A percentile compares a stretch with the other conserved stretches of the same genome.
Evolutionary conservation across 2,329 filamentous ascomycete species (phyloP).

Genomic region (Canariomyces notabilis): DNA sequence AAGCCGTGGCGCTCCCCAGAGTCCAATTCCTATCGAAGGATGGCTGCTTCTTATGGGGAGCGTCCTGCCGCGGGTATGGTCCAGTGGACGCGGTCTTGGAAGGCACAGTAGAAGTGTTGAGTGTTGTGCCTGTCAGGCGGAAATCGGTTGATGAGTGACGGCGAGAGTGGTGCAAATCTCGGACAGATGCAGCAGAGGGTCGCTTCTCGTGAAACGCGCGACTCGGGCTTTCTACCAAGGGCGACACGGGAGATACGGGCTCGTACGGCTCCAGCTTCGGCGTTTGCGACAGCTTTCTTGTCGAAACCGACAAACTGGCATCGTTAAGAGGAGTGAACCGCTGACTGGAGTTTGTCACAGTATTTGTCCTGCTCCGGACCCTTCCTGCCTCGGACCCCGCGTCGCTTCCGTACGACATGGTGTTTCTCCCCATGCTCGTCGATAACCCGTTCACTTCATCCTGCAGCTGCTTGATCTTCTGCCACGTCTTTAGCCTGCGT

Average conservation of each 20-base stretch:
- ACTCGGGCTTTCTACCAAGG: conserved; percentile 42
- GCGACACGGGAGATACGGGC: conserved; percentile 37
- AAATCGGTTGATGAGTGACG: conserved; percentile 85
- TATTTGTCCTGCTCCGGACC: conserved; percentile 52
- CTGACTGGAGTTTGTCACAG: conserved; percentile 45
- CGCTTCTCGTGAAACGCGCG: conserved; percentile 49
- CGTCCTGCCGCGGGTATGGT: conserved; percentile 38
- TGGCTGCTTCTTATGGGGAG: conserved; percentile 57
- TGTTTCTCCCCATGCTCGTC: conserved; percentile 44
- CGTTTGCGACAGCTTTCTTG: conserved; percentile 49
- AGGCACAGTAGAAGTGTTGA: conserved; percentile 29
- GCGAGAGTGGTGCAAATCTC: conserved; percentile 76
- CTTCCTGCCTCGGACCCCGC: conserved; percentile 51
- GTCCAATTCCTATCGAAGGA: conserved; percentile 70
- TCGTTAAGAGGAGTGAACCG: conserved; percentile 39
- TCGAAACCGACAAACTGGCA: conserved; percentile 43
- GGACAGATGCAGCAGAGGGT: conserved; percentile 76
- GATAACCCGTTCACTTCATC: conserved; percentile 67
- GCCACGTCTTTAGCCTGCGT: conserved; percentile 86
- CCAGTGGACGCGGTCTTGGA: conserved; percentile 42
- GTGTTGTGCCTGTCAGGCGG: conserved; percentile 38
- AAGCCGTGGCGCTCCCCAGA: conserved; percentile 47
- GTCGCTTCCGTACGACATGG: conserved; percentile 54
- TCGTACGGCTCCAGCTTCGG: conserved; percentile 42
- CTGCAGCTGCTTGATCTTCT: conserved; percentile 88